Conservation (phyloP, 257 asterid genomes). For the Pogostemon cablin region DNA sequence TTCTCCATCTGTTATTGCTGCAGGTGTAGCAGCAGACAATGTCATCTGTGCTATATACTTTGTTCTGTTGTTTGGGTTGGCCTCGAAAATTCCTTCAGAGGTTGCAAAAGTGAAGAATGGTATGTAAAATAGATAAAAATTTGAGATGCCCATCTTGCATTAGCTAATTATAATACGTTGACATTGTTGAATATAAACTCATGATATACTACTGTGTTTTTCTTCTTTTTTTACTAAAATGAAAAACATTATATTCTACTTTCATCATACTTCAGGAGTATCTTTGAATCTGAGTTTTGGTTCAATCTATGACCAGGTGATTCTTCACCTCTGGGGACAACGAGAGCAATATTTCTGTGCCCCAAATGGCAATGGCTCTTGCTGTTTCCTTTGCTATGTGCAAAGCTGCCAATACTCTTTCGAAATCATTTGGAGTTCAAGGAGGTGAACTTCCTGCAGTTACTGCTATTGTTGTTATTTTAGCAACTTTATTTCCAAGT, state of each 20-base stretch:
- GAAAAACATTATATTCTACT: slow-evolving; percentile 1
- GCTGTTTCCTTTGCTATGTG: slow-evolving; percentile 72
- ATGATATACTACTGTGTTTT: neutral
- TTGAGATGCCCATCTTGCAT: neutral
- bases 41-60: slow-evolving; percentile 76
- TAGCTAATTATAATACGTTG: neutral
- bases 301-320: slow-evolving; percentile 46
- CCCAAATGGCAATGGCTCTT: slow-evolving; percentile 64
- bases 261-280: neutral
- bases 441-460: slow-evolving; percentile 75
- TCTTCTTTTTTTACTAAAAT: neutral
- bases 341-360: slow-evolving; percentile 52
- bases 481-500: slow-evolving; percentile 65
- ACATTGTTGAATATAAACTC: neutral
- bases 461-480: slow-evolving; percentile 66
- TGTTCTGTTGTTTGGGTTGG: slow-evolving; percentile 63
- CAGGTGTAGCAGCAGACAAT: slow-evolving; percentile 94
- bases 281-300: slow-evolving; percentile 24
- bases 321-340: slow-evolving; percentile 39
- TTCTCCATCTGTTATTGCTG: slow-evolving; percentile 80
- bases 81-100: slow-evolving; percentile 80
- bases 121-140: slow-evolving; percentile 31
- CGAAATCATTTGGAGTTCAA: slow-evolving; percentile 42
- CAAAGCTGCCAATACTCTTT: slow-evolving; percentile 56
- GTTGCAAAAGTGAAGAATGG: slow-evolving; percentile 45